These are phyloP conservation scores for Streptanthus diversifolius DNA, from an alignment of 345 rosid genomes.

Conservation along the genomic window DNA sequence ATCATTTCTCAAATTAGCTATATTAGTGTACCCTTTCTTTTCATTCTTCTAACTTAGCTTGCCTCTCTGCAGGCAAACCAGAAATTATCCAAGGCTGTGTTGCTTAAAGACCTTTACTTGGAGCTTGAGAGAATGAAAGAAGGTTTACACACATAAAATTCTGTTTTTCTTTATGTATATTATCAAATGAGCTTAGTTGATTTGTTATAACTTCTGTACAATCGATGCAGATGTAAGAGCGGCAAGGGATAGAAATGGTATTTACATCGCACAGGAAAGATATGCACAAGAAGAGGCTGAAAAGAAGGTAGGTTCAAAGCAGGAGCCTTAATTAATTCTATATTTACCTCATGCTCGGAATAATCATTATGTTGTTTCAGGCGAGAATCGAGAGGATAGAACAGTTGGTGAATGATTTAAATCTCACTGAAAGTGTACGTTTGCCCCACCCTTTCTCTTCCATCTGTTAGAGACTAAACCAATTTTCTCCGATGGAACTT, in stretches of 20 bases:
- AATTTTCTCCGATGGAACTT: neutral
- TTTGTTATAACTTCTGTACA: neutral
- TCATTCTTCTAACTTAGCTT: constrained; percentile 1
- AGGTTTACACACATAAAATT: constrained; percentile 41
- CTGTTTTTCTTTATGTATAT: neutral
- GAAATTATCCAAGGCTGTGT: constrained; percentile 72
- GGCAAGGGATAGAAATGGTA: constrained; percentile 89
- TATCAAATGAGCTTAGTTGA: neutral
- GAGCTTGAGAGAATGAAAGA: constrained; percentile 91
- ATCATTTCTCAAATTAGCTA: neutral
- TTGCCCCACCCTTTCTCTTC: constrained; percentile 11
- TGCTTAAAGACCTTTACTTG: constrained; percentile 81
- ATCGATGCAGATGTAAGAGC: constrained; percentile 74
- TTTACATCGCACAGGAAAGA: constrained; percentile 83
- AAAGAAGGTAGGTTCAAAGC: constrained; percentile 60
- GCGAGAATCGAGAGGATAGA: constrained; percentile 71
- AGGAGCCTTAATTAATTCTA: neutral
- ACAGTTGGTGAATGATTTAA: constrained; percentile 67
- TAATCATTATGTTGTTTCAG: constrained; percentile 36
- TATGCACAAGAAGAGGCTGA: constrained; percentile 79
- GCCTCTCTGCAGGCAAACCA: constrained; percentile 77
- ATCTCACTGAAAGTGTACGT: constrained; percentile 53
- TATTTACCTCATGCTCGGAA: neutral
- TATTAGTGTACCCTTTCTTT: neutral
- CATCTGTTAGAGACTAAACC: neutral